Conservation (phyloP, 306 rosid species). For the Cucurbita maxima region DNA sequence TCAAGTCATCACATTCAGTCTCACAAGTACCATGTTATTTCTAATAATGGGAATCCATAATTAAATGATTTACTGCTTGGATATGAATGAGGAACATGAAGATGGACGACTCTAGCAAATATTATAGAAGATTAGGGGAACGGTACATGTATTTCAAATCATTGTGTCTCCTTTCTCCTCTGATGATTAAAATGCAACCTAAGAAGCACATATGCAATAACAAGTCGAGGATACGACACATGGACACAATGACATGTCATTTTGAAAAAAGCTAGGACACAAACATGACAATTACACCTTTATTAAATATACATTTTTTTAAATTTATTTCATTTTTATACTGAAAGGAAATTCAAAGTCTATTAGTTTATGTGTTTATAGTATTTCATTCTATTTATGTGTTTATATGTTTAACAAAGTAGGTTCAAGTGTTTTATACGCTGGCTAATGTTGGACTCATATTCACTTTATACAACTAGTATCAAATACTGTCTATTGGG, state of each 20-base stretch:
- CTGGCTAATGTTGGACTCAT: neutral
- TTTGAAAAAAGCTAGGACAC: neutral
- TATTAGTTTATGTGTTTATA: neutral
- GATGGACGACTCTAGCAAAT: neutral
- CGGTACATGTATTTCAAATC: neutral
- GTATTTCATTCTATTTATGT: neutral
- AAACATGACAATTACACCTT: neutral
- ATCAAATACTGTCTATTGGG: neutral
- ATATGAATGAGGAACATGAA: neutral
- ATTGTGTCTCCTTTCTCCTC: neutral
- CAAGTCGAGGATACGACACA: neutral
- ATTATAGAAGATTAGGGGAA: neutral
- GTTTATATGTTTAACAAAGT: neutral
- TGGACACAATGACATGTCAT: neutral
- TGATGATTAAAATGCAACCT: neutral
- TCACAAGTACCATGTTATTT: neutral
- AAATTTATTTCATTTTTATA: neutral
- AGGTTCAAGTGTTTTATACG: neutral
- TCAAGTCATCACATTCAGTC: neutral
- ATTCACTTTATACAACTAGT: neutral
- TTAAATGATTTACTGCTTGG: neutral
- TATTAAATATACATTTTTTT: neutral
- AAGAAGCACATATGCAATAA: neutral
- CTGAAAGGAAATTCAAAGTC: neutral
- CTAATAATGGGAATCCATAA: neutral